A percentile compares a stretch with the other conserved stretches of the same genome.
phyloP scores from a whole-genome alignment of 1,284 basidiomycete species.

The Trametes pubescens region DNA sequence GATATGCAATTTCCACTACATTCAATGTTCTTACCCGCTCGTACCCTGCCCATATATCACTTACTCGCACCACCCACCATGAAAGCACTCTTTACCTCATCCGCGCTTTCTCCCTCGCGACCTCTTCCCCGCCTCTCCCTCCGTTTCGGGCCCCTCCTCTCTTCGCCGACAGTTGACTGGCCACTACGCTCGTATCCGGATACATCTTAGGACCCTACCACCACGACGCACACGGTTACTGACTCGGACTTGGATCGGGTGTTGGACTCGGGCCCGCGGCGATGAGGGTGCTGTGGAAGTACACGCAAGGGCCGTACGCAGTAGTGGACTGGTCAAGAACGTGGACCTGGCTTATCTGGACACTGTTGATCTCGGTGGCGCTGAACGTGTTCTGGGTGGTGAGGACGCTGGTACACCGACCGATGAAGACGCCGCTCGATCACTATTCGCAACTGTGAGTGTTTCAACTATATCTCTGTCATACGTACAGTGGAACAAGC shows the following conservation, averaged over 20 bases:
- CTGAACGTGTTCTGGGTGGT: constrained; percentile 24
- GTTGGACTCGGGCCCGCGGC: background rate
- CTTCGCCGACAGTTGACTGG: background rate
- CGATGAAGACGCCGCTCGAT: constrained; percentile 13
- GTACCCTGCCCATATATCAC: background rate
- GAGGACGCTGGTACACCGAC: background rate
- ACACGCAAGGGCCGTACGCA: constrained; percentile 5
- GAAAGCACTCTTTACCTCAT: no score
- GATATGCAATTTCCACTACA: no score
- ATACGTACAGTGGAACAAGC: background rate
- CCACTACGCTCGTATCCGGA: background rate
- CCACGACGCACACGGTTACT: background rate
- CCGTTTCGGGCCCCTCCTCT: background rate
- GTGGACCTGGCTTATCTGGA: constrained; percentile 21
- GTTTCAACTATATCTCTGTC: background rate
- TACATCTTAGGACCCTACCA: background rate
- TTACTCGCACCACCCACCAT: background rate
- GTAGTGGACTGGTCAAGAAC: constrained; percentile 9
- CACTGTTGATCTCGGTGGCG: constrained; percentile 14
- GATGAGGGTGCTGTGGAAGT: constrained; percentile 14
- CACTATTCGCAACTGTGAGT: constrained; percentile 29
- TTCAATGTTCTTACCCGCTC: background rate
- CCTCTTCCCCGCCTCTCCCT: background rate
- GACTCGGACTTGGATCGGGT: background rate
- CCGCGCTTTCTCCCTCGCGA: background rate